Evolutionary conservation across 1,139 yeast genomes (phyloP), one percentile per base, ranked within the genome.

Genomic region (Saccharomyces hybrid): DNA sequence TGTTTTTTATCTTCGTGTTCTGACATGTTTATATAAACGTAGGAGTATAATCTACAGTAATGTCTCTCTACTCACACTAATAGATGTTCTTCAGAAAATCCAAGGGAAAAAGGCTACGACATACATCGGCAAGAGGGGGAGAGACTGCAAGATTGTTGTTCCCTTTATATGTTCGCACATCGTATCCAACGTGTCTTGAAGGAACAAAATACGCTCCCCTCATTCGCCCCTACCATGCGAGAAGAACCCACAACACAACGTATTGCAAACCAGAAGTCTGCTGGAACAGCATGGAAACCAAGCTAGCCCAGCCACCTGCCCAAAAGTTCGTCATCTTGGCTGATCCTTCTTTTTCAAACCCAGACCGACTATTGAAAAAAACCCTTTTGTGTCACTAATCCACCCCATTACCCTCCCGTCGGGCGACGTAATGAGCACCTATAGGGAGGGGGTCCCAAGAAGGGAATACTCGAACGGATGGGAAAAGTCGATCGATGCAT

Each of bases 1-100:
- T 64, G 68, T 57, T 67, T 67, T 62, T 66, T 66, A 32, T 55
- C 60, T 50, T 55, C 57, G 47, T 63, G 66, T 50, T 56, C 61
- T 55, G 65, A 62, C 65, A 64, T 64, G 9, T 48, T 28, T 28
- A 14, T 21, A 21, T 46, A 24, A 24, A 21, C 21, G 21, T 21
- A 21, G 21, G 21, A 21, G 21, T 21, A 21, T 21, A 4, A 11
- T 7, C 19, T 9, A 8, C n/a, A 14, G 14, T 16, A 5, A 11
- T 38, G 9, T 38, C 4, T 34, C 4, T 34, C 7, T 11, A 4
- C 26, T 8, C 11, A 38, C 7, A 5, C 26, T 16, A 38, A 11
- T n/a, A 38, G 26, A 4, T 24, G 5, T 4, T 24, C 26, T 4
- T 24, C 4, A 4, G 4, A 24, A 24, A 24, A 24, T 24, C 26